phyloP scores from a whole-genome alignment of 2,329 filamentous ascomycete genomes.

The Coniella lustricola region DNA sequence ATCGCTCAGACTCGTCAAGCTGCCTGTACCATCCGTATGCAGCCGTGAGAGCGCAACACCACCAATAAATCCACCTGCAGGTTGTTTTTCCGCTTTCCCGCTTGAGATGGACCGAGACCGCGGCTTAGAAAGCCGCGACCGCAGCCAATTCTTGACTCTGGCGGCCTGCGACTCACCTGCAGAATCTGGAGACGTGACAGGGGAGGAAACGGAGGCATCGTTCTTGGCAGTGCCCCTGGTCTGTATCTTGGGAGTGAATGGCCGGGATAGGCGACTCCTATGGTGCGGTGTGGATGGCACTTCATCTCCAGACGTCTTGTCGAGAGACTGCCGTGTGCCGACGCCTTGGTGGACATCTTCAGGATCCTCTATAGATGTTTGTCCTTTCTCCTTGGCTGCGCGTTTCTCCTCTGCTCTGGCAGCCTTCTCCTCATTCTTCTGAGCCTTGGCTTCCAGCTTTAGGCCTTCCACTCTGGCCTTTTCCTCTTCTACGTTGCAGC shows the following conservation, averaged over 20 bases:
- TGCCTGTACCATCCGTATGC: slow-evolving; percentile 24
- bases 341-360: not conserved
- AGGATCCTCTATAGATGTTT: slow-evolving; percentile 22
- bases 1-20: slow-evolving; percentile 22
- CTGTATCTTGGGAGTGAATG: slow-evolving; percentile 15
- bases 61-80: slow-evolving; percentile 31
- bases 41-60: slow-evolving; percentile 29
- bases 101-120: slow-evolving; percentile 23
- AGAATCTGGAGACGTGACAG: slow-evolving; percentile 14
- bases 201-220: slow-evolving; percentile 10
- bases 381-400: slow-evolving; percentile 38
- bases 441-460: slow-evolving; percentile 53
- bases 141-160: slow-evolving; percentile 37
- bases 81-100: slow-evolving; percentile 1
- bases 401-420: slow-evolving; percentile 41
- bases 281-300: not conserved
- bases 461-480: slow-evolving; percentile 58
- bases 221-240: slow-evolving; percentile 11
- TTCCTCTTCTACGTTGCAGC: slow-evolving; percentile 44
- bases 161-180: slow-evolving; percentile 19
- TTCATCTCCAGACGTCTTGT: slow-evolving; percentile 20
- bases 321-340: not conserved
- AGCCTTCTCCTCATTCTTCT: slow-evolving; percentile 36
- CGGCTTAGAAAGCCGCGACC: slow-evolving; percentile 31
- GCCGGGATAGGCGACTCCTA: slow-evolving; percentile 9